Percentiles rank a stretch among this genome's conserved stretches.
Evolutionary conservation across 2,329 filamentous ascomycete species (phyloP).

Genomic region (Delphinella strobiligena): DNA sequence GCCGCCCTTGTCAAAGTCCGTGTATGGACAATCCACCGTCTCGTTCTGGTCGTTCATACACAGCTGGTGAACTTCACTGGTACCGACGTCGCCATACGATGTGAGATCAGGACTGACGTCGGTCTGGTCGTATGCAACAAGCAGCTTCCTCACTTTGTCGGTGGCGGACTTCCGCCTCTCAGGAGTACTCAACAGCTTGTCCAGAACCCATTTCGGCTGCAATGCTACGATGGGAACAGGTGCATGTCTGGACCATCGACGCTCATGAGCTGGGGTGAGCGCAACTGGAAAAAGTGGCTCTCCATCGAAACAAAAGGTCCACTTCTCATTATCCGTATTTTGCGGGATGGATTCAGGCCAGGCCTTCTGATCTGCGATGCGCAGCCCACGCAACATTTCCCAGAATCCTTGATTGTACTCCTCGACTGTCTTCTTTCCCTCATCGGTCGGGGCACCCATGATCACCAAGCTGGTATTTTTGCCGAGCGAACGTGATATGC

Average conservation of each 20-base stretch:
- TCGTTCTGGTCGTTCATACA: conserved; percentile 12
- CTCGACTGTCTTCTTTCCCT: conserved; percentile 9
- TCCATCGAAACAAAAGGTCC: conserved; percentile 13
- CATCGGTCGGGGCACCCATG: conserved; percentile 13
- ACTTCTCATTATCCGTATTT: conserved; percentile 11
- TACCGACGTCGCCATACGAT: conserved; percentile 10
- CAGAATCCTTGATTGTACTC: conserved; percentile 13
- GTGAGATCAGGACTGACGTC: conserved; percentile 12
- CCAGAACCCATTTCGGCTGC: conserved; percentile 13
- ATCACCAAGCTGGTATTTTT: conserved; percentile 13
- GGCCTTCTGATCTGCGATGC: conserved; percentile 12
- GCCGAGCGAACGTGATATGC: conserved; percentile 10
- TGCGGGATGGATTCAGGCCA: conserved; percentile 12
- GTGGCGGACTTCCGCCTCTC: conserved; percentile 12
- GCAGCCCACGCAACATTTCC: conserved; percentile 12
- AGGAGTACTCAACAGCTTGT: conserved; percentile 11
- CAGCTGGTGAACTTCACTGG: conserved; percentile 12
- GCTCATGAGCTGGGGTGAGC: conserved; percentile 12
- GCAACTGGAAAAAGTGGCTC: conserved; percentile 12
- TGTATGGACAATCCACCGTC: conserved; percentile 11
- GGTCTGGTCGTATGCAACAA: conserved; percentile 12
- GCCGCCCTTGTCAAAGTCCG: conserved; percentile 13
- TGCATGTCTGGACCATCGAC: conserved; percentile 12
- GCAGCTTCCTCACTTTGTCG: conserved; percentile 12
- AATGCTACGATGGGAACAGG: conserved; percentile 12